Conservation (phyloP, 352 stramenopile species). For the Globisporangium lucens region DNA sequence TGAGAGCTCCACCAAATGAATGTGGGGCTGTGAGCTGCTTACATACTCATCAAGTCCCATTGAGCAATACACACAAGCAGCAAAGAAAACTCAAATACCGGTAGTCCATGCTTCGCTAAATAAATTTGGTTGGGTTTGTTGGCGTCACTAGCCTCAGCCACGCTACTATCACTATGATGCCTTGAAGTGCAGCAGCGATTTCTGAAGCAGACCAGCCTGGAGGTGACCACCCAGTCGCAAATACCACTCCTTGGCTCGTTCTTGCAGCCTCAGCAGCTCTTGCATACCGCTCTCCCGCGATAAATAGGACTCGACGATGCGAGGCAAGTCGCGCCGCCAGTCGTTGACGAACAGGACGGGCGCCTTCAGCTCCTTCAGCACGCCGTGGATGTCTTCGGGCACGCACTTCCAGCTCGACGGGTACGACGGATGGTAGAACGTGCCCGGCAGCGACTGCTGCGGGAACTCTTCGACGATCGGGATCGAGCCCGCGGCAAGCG, state of each 20-base stretch:
- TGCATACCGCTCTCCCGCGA: conserved; percentile 18
- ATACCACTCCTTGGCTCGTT: conserved; percentile 36
- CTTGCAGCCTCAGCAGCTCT: conserved; percentile 34
- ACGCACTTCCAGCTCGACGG: conserved; percentile 54
- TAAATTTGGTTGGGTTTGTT: background rate
- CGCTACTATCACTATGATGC: background rate
- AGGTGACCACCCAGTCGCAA: conserved; percentile 35
- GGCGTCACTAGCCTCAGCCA: no score
- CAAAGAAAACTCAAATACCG: background rate
- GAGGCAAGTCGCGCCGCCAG: conserved; percentile 50
- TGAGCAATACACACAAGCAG: background rate
- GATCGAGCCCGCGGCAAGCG: conserved; percentile 57
- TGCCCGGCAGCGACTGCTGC: conserved; percentile 29
- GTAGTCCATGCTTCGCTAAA: background rate
- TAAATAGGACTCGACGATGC: conserved; percentile 37
- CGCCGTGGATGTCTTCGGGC: conserved; percentile 48
- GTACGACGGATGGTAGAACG: conserved; percentile 61
- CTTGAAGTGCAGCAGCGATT: conserved; percentile 34
- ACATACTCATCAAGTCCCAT: background rate
- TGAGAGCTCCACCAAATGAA: background rate
- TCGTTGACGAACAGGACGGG: conserved; percentile 58
- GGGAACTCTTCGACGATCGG: conserved; percentile 61
- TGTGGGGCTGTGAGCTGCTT: background rate
- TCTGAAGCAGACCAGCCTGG: conserved; percentile 38
- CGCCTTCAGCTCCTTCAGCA: conserved; percentile 45